Evolutionary conservation across 2,329 filamentous ascomycete genomes (phyloP).

Genomic region (Colletotrichum tamarilloi): DNA sequence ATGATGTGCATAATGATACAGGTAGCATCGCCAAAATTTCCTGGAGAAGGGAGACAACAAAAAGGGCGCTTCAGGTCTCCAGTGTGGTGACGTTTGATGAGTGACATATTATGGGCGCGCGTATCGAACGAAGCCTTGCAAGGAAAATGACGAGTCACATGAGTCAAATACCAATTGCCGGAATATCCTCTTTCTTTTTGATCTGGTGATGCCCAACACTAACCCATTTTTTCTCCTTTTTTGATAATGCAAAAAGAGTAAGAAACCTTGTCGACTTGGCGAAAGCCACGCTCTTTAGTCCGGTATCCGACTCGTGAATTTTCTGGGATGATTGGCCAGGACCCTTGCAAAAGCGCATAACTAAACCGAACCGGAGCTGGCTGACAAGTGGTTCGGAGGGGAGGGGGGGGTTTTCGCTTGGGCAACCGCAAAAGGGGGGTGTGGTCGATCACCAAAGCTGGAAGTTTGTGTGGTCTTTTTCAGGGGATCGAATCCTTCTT

Average conservation of each 20-base stretch:
- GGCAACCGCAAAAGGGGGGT: too few relatives aligned
- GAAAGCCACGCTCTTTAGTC: neutral
- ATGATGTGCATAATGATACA: neutral
- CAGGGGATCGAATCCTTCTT: neutral
- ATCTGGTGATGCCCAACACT: neutral
- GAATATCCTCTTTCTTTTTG: neutral
- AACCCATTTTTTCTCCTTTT: neutral
- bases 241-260: too few relatives aligned
- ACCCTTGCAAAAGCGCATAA: neutral
- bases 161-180: neutral
- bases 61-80: neutral
- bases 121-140: neutral
- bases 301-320: neutral
- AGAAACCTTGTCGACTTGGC: neutral
- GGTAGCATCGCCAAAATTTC: neutral
- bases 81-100: neutral
- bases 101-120: neutral
- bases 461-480: neutral
- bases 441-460: neutral
- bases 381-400: neutral
- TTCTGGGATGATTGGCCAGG: neutral
- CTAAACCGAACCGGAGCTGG: neutral
- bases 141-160: conserved; percentile 4
- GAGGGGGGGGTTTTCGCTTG: too few relatives aligned
- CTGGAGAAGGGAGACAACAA: neutral